Evolutionary conservation across 345 rosid species (phyloP), one percentile per base, ranked within the genome.

Genomic region (Acer saccharum): DNA sequence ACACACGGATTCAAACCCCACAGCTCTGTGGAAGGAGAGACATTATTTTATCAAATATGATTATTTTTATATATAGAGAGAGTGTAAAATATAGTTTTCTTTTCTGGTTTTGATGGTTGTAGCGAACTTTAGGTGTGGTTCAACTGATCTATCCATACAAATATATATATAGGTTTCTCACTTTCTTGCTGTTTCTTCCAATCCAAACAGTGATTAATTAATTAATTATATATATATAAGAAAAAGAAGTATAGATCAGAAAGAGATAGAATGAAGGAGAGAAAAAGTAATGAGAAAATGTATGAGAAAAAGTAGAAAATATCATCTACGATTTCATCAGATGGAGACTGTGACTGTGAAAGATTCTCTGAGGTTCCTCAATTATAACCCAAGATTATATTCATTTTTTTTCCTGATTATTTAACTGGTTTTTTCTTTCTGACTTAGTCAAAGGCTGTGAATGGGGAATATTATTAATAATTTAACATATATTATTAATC

Each of bases 61-160:
- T 32, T 68, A 68, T 69, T 6, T 55, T n/a, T 35, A 1, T 20
- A 61, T 60, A 18, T 21, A 46, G 10, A 43, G 10, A 71, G 32
- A 43, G 17, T 41, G 16, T 32, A 66, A 57, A 32, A 21, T 58
- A 39, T 32, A 58, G 76, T 70, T 76, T 77, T 58, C n/a, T 5
- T 57, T 69, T 81, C 71, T 73, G 39, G 86, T 76, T 83, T 68
- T n/a, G 83, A 88, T 83, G 75, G 93, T 85, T 86, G 88, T n/a
- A 88, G 89, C 87, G 73, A 87, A 88, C 84, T 75, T 43, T 2
- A 64, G 76, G 46, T 85, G 87, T 80, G 70, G 93, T 85, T 90
- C 82, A 90, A 77, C 93, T 76, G 90, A 88, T 80, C 90, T 69
- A 84, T 80, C 88, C 75, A 79, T 79, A 68, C 50, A 64, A 39